Evolutionary conservation across 2,329 filamentous ascomycete genomes (phyloP), one percentile per base, ranked within the genome.

Genomic region (Exophiala sideris): DNA sequence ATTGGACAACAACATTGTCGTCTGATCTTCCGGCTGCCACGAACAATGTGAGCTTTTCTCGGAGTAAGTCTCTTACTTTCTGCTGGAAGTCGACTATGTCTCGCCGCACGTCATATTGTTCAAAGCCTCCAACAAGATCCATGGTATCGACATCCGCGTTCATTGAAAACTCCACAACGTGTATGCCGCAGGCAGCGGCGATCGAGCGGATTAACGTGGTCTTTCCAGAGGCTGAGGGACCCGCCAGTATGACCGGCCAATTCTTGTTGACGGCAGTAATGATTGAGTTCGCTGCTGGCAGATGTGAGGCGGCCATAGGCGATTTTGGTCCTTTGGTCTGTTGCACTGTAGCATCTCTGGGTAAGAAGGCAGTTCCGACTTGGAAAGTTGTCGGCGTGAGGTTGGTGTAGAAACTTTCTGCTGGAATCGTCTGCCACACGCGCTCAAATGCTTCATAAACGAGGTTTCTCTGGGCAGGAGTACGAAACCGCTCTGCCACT

Each of bases 121-220:
- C 94, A 67, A 96, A 99, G 0, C 94, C 94, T 65, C 94, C 94
- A 52, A 99, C 89, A 52, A 99, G 82, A 71, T 99, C 94, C 85
- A 96, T 96, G 1, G 92, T 91, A 69, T 99, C 94, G 41, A 96
- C 88, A 64, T 99, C 95, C 5, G 91, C 87, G 67, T 96, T 99
- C 73, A 99, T 84, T 0, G 91, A 85, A 64, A 97, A 89, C 12
- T 90, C 87, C 32, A 91, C 81, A 3, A 97, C 75, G 1, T 84
- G 78, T 51, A 87, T 87, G 20, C 94, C 94, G 39, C 83, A 83
- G 20, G 87, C 73, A 10, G 87, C 85, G n/a, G 94, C 91, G 24
- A 96, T 78, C 59, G 92, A 86, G 56, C 86, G 81, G 11, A 99
- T 75, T 4, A 96, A 77, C 4, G 83, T 81, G 1, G 89, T 92